phyloP scores from a whole-genome alignment of 163 green algal species.

The Chlamydomonas reinhardtii region DNA sequence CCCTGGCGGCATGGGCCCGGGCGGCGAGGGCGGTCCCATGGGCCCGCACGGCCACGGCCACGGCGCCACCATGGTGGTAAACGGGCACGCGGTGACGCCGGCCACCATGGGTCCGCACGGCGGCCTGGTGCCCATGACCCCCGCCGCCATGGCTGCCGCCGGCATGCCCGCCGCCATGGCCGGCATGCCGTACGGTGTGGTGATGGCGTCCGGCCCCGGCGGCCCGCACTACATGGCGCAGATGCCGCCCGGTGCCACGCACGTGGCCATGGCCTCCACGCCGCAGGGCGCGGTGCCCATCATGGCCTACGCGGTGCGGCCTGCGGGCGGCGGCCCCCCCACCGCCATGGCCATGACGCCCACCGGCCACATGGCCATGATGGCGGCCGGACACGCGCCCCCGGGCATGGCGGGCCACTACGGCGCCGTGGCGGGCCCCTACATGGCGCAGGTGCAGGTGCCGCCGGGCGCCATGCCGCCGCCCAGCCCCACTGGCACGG shows the following conservation, averaged over 20 bases:
- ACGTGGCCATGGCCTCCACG: constrained; percentile 2
- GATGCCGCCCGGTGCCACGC: constrained; percentile 18
- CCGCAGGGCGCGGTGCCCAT: constrained; percentile 21
- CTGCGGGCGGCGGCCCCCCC: neutral
- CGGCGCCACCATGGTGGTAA: neutral
- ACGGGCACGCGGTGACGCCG: neutral
- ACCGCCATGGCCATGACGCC: constrained; percentile 1
- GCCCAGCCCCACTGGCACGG: constrained; percentile 36
- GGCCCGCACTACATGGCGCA: constrained; percentile 26
- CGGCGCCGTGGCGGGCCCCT: neutral
- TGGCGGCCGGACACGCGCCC: neutral
- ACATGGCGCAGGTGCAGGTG: neutral
- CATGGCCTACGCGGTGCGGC: constrained; percentile 28
- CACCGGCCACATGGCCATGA: constrained; percentile 22
- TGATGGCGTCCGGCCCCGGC: neutral
- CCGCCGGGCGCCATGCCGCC: constrained; percentile 28
- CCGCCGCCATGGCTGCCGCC: neutral
- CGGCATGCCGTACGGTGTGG: constrained; percentile 17
- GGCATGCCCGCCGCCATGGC: constrained; percentile 27
- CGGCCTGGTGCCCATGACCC: constrained; percentile 27
- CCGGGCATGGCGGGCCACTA: constrained; percentile 18
- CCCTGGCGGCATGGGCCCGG: neutral
- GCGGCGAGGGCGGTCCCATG: constrained; percentile 9
- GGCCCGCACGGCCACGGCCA: too few species aligned
- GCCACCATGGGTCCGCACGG: neutral